These are phyloP conservation scores for Leccinum barrowsii DNA, from an alignment of 768 basidiomycete species.

Conservation along the genomic window DNA sequence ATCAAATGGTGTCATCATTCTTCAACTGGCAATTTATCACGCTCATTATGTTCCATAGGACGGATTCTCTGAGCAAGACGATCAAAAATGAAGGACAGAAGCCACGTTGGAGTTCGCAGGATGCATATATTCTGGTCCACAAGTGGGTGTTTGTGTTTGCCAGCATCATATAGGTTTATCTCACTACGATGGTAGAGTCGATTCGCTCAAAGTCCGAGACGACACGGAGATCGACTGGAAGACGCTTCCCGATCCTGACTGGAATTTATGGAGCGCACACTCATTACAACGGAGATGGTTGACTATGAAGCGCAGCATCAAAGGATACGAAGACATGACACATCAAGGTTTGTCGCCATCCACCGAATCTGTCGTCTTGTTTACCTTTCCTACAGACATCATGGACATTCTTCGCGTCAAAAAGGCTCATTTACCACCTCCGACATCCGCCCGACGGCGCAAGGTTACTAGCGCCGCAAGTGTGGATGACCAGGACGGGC, in stretches of 20 bases:
- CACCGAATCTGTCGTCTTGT: constrained; percentile 1
- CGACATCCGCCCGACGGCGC: constrained; percentile 39
- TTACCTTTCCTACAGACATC: constrained; percentile 49
- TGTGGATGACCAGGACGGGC: constrained; percentile 40
- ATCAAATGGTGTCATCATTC: constrained; percentile 68
- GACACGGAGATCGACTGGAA: constrained; percentile 89
- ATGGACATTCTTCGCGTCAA: constrained; percentile 77
- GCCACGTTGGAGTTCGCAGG: constrained; percentile 70
- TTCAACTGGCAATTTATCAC: neutral
- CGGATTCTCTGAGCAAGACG: constrained; percentile 68
- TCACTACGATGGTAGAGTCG: constrained; percentile 47
- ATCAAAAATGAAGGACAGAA: constrained; percentile 70
- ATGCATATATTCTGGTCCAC: constrained; percentile 77
- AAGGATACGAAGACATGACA: constrained; percentile 77
- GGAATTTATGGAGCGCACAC: constrained; percentile 86
- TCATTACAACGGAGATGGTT: constrained; percentile 76
- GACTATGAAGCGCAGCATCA: constrained; percentile 73
- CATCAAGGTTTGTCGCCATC: constrained; percentile 55
- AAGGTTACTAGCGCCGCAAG: constrained; percentile 52
- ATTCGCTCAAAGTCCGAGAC: constrained; percentile 68
- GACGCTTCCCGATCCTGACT: constrained; percentile 62
- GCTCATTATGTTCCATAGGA: constrained; percentile 43
- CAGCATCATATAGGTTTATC: neutral
- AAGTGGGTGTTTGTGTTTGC: constrained; percentile 44
- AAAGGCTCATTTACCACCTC: constrained; percentile 55